Evolutionary conservation across 495 filamentous ascomycete species (phyloP).

Genomic region (Talaromyces borbonicus): DNA sequence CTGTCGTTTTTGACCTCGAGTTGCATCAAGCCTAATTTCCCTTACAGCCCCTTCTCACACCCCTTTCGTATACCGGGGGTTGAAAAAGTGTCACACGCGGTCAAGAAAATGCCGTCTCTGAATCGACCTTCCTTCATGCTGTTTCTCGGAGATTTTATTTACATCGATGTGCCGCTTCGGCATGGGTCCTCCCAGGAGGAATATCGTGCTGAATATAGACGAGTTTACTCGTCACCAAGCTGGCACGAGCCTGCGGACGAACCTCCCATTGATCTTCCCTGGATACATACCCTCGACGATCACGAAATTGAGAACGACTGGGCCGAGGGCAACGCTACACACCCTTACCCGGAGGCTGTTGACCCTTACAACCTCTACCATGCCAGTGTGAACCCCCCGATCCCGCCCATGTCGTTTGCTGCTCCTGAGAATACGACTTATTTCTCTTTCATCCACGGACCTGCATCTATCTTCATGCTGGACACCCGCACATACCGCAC

Average conservation of each 20-base stretch:
- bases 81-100: conserved; percentile 43
- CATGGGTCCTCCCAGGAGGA: conserved; percentile 60
- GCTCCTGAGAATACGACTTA: conserved; percentile 55
- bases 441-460: conserved; percentile 78
- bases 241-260: conserved; percentile 52
- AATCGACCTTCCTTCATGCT: conserved; percentile 74
- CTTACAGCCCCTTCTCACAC: conserved; percentile 74
- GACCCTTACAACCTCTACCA: conserved; percentile 88
- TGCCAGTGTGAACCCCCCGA: conserved; percentile 69
- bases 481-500: conserved; percentile 84
- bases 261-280: conserved; percentile 56
- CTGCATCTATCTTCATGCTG: conserved; percentile 87
- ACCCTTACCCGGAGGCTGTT: conserved; percentile 62
- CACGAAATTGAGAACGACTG: conserved; percentile 95
- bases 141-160: conserved; percentile 98
- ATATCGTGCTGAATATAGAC: conserved; percentile 86
- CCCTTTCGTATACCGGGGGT: conserved; percentile 74
- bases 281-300: conserved; percentile 94
- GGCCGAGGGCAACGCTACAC: conserved; percentile 58
- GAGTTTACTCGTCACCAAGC: conserved; percentile 86
- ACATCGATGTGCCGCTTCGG: conserved; percentile 79
- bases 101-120: conserved; percentile 53
- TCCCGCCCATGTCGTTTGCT: conserved; percentile 28
- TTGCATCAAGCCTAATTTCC: conserved; percentile 84
- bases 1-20: conserved; percentile 87